Evolutionary conservation across 345 rosid species (phyloP).

Genomic region (Iberis pinnata): DNA sequence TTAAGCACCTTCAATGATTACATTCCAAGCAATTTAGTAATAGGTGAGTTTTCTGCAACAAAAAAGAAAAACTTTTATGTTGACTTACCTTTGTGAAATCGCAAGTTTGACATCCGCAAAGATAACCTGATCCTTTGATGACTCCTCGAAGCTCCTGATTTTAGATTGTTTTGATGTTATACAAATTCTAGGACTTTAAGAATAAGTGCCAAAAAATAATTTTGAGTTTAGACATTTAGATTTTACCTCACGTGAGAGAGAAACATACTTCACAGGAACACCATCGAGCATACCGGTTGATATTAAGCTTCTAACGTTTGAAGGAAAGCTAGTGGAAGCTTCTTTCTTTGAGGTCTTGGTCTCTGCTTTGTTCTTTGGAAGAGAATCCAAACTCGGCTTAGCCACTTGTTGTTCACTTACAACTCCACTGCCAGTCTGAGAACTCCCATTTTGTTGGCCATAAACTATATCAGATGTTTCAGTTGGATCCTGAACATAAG

Average conservation of each 20-base stretch:
- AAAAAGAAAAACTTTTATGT: not conserved
- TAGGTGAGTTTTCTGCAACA: not conserved
- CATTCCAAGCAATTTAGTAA: not conserved
- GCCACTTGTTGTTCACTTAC: constrained; percentile 26
- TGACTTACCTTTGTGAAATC: constrained; percentile 52
- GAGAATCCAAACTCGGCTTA: constrained; percentile 44
- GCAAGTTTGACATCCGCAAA: constrained; percentile 80
- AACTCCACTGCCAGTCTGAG: constrained; percentile 27
- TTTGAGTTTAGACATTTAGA: constrained; percentile 4
- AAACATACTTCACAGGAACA: constrained; percentile 73
- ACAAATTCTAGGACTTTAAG: not conserved
- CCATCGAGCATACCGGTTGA: constrained; percentile 94
- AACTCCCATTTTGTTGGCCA: constrained; percentile 36
- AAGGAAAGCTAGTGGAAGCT: constrained; percentile 86
- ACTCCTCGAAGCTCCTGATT: constrained; percentile 69
- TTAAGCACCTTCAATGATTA: constrained; percentile 53
- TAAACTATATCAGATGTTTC: constrained; percentile 37
- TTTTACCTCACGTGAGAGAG: constrained; percentile 77
- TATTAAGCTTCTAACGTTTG: constrained; percentile 84
- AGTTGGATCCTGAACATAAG: constrained; percentile 38
- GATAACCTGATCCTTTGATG: constrained; percentile 87
- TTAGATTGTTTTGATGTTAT: constrained; percentile 4
- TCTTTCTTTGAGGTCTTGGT: constrained; percentile 56
- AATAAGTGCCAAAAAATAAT: not conserved
- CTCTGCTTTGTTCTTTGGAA: constrained; percentile 50